A percentile compares a stretch with the other conserved stretches of the same genome.
Evolutionary conservation across 768 basidiomycete genomes (phyloP).

Genomic region (Mrakia blollopis): DNA sequence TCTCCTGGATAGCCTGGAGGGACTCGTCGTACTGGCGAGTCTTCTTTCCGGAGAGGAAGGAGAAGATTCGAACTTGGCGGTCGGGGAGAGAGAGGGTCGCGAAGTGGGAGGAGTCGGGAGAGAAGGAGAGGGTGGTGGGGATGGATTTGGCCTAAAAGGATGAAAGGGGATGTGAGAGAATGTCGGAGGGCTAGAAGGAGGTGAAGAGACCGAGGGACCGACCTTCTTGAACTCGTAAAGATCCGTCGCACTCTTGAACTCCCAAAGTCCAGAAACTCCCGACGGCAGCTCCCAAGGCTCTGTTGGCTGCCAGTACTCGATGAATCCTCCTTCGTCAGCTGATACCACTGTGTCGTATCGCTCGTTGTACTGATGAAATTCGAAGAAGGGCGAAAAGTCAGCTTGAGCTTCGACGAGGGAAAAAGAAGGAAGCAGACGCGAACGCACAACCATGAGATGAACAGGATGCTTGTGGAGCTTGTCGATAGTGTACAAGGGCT

Average conservation of each 20-base stretch:
- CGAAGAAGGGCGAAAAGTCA: background rate
- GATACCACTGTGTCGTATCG: constrained; percentile 86
- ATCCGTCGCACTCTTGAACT: constrained; percentile 84
- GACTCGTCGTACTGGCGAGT: constrained; percentile 94
- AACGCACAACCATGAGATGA: constrained; percentile 77
- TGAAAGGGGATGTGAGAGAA: background rate
- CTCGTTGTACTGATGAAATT: constrained; percentile 68
- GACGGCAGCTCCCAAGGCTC: constrained; percentile 84
- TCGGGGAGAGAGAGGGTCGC: constrained; percentile 85
- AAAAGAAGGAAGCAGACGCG: background rate
- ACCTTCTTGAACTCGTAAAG: constrained; percentile 99
- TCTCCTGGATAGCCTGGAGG: constrained; percentile 84
- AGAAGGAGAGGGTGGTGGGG: constrained; percentile 86
- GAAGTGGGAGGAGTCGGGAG: constrained; percentile 82
- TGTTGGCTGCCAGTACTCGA: constrained; percentile 76
- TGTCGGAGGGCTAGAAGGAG: background rate
- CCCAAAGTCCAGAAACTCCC: constrained; percentile 72
- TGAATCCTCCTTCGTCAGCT: constrained; percentile 86
- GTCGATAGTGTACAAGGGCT: constrained; percentile 67
- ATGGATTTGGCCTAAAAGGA: constrained; percentile 81
- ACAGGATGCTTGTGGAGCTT: constrained; percentile 82
- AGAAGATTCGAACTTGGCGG: constrained; percentile 89
- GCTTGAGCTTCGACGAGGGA: background rate
- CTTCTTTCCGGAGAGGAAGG: constrained; percentile 81
- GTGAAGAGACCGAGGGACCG: constrained; percentile 27